Percentiles rank a stretch among this genome's conserved stretches.
Evolutionary conservation across 1,284 basidiomycete species (phyloP).

Genomic region (Ceratobasidium sp.): DNA sequence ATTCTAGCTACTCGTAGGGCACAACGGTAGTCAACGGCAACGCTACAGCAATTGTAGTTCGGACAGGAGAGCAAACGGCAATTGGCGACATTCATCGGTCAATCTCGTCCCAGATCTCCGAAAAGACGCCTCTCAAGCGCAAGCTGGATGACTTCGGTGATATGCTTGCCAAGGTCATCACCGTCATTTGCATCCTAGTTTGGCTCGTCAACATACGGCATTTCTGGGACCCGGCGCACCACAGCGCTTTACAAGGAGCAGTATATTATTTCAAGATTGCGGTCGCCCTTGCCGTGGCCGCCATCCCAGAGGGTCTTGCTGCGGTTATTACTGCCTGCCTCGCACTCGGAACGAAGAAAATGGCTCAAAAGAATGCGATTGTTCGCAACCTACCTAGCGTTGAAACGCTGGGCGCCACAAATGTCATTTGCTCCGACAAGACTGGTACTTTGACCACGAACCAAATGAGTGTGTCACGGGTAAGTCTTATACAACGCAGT

Average conservation of each 20-base stretch:
- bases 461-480: constrained; percentile 91
- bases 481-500: constrained; percentile 51
- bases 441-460: constrained; percentile 95
- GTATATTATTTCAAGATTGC: constrained; percentile 99
- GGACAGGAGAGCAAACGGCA: constrained; percentile 83
- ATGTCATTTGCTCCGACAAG: constrained; percentile 97
- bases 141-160: constrained; percentile 97
- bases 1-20: constrained; percentile 59
- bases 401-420: constrained; percentile 93
- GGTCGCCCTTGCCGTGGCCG: constrained; percentile 92
- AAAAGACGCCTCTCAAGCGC: constrained; percentile 93
- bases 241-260: constrained; percentile 86
- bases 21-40: constrained; percentile 92
- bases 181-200: constrained; percentile 91
- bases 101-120: constrained; percentile 83
- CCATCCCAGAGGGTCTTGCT: constrained; percentile 93
- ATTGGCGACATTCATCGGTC: constrained; percentile 95
- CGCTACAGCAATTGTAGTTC: constrained; percentile 81
- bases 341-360: constrained; percentile 93
- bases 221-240: constrained; percentile 90
- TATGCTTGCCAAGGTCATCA: constrained; percentile 92
- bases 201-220: constrained; percentile 95
- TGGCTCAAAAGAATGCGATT: constrained; percentile 97
- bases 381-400: constrained; percentile 94
- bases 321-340: constrained; percentile 97